Conservation (phyloP, 1,284 basidiomycete genomes). For the Cryptococcus sp. region DNA sequence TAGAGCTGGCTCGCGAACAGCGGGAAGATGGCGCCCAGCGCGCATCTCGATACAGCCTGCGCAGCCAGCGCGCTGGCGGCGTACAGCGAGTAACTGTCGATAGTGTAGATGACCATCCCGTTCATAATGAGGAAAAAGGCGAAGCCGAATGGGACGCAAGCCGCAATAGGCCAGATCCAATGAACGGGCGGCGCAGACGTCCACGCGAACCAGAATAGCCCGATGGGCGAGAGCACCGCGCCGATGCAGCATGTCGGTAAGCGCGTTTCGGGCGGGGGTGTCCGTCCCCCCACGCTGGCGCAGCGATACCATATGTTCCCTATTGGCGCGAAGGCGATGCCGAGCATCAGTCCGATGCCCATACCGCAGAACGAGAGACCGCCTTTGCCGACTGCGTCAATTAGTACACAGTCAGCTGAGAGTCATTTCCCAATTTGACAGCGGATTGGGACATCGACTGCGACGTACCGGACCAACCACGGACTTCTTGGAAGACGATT, state of each 20-base stretch:
- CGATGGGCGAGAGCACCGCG: constrained; percentile 61
- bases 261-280: constrained; percentile 58
- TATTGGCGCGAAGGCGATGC: constrained; percentile 43
- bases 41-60: constrained; percentile 67
- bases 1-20: constrained; percentile 51
- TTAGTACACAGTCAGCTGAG: constrained; percentile 42
- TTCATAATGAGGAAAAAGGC: constrained; percentile 65
- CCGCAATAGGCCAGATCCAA: constrained; percentile 66
- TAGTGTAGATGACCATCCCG: constrained; percentile 59
- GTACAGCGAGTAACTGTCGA: constrained; percentile 63
- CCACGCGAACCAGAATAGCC: constrained; percentile 64
- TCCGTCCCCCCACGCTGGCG: constrained; percentile 63
- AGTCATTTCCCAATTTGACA: background rate
- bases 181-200: constrained; percentile 62
- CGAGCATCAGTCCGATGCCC: constrained; percentile 61
- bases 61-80: constrained; percentile 70
- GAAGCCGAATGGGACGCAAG: constrained; percentile 64
- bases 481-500: constrained; percentile 61
- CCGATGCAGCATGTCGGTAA: constrained; percentile 63
- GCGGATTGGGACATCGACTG: background rate
- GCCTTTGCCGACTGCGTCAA: constrained; percentile 56
- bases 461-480: constrained; percentile 52
- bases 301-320: constrained; percentile 63
- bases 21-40: constrained; percentile 58
- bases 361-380: constrained; percentile 69